These are phyloP conservation scores for Citrus medica DNA, from an alignment of 345 rosid genomes.

Conservation along the genomic window DNA sequence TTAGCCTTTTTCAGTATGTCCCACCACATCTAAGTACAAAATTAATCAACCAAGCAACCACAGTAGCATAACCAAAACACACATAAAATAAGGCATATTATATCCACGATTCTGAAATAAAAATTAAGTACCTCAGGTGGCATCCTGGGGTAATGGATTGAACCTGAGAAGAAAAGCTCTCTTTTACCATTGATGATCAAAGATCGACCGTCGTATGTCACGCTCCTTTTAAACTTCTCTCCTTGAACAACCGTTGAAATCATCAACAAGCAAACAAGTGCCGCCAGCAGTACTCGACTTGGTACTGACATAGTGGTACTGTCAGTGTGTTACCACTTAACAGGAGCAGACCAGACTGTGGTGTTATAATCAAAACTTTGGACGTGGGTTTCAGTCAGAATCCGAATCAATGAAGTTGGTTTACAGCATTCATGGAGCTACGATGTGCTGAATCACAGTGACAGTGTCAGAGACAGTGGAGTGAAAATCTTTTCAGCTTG, in stretches of 20 bases:
- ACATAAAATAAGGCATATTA: not conserved
- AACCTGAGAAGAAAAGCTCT: slow-evolving; percentile 35
- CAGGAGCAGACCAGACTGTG: not conserved
- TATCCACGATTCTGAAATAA: not conserved
- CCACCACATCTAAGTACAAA: slow-evolving; percentile 41
- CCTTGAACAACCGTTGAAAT: not conserved
- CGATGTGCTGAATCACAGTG: not conserved
- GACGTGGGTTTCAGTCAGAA: not conserved
- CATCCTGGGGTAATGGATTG: slow-evolving; percentile 31
- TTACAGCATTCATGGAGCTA: not conserved
- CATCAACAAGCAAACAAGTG: not conserved
- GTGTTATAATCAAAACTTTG: not conserved
- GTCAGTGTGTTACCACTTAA: not conserved
- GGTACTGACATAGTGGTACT: not conserved
- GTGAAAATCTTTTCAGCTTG: not conserved
- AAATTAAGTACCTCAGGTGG: slow-evolving; percentile 18
- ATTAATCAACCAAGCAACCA: not conserved
- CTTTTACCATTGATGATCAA: slow-evolving; percentile 28
- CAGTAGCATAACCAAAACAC: not conserved
- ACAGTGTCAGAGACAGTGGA: not conserved
- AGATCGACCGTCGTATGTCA: slow-evolving; percentile 24
- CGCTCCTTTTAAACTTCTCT: not conserved
- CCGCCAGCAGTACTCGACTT: not conserved
- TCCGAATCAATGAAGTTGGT: not conserved
- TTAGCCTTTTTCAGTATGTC: slow-evolving; percentile 36